phyloP scores from a whole-genome alignment of 2,329 filamentous ascomycete species.

The Aspergillus aculeatus region DNA sequence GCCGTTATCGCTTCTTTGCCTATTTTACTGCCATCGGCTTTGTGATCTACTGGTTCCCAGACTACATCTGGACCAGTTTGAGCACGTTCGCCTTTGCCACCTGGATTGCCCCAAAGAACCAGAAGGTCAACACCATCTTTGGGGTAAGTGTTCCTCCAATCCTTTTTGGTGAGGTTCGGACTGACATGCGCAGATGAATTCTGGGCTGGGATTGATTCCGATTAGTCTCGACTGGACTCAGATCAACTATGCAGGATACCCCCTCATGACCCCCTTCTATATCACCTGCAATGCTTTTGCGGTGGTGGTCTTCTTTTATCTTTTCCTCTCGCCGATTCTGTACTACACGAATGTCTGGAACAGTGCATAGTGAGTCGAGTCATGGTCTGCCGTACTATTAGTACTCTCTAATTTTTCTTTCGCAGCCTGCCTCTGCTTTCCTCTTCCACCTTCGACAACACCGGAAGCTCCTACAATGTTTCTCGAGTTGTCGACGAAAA shows the following conservation, averaged over 20 bases:
- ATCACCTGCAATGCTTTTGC: slow-evolving; percentile 57
- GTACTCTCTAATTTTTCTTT: slow-evolving; percentile 1
- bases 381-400: too few species aligned
- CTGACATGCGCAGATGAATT: slow-evolving; percentile 21
- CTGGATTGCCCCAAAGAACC: slow-evolving; percentile 48
- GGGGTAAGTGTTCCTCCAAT: slow-evolving; percentile 13
- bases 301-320: slow-evolving; percentile 55
- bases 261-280: slow-evolving; percentile 41
- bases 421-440: slow-evolving; percentile 29
- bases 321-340: slow-evolving; percentile 50
- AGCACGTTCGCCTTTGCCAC: slow-evolving; percentile 49
- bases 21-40: slow-evolving; percentile 19
- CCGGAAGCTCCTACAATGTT: slow-evolving; percentile 31
- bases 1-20: slow-evolving; percentile 20
- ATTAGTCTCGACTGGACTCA: slow-evolving; percentile 49
- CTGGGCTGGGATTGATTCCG: slow-evolving; percentile 34
- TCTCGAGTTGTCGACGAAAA: slow-evolving; percentile 29
- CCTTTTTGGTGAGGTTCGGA: too few species aligned
- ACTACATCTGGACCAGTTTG: slow-evolving; percentile 49
- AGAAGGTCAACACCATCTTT: slow-evolving; percentile 29
- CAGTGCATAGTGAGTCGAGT: slow-evolving; percentile 26
- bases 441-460: slow-evolving; percentile 34
- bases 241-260: slow-evolving; percentile 31
- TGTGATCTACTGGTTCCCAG: slow-evolving; percentile 52
- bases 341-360: slow-evolving; percentile 58